These are phyloP conservation scores for Chlorociboria aeruginascens DNA, from an alignment of 495 filamentous ascomycete species.

Conservation along the genomic window DNA sequence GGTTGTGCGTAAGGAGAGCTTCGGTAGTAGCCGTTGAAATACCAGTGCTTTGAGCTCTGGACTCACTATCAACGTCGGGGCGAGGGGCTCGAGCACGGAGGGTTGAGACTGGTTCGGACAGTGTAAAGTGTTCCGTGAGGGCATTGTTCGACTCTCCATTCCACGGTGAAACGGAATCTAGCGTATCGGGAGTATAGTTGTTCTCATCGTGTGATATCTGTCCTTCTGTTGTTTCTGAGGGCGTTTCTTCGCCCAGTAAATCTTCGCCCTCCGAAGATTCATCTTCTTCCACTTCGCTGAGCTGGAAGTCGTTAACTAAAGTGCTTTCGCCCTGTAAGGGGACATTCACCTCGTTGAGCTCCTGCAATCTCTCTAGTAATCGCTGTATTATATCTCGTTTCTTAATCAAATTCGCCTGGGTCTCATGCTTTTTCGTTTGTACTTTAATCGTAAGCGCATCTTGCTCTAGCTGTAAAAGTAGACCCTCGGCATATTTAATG, in stretches of 20 bases:
- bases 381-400: slow-evolving; percentile 48
- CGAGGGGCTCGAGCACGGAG: slow-evolving; percentile 14
- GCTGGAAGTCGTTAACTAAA: slow-evolving; percentile 1
- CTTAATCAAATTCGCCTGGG: slow-evolving; percentile 51
- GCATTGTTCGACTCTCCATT: too few relatives aligned
- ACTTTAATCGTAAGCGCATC: slow-evolving; percentile 53
- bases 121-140: not conserved
- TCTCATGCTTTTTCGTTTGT: slow-evolving; percentile 48
- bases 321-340: not conserved
- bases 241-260: slow-evolving; percentile 32
- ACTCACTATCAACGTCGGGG: not conserved
- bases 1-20: slow-evolving; percentile 57
- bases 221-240: slow-evolving; percentile 16
- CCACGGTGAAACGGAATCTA: too few relatives aligned
- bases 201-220: slow-evolving; percentile 8
- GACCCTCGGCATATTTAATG: slow-evolving; percentile 63
- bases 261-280: slow-evolving; percentile 39
- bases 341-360: slow-evolving; percentile 43
- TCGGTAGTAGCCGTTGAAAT: slow-evolving; percentile 37
- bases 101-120: slow-evolving; percentile 13
- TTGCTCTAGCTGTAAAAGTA: slow-evolving; percentile 69
- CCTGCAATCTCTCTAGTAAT: slow-evolving; percentile 48
- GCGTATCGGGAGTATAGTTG: not conserved
- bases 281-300: slow-evolving; percentile 18
- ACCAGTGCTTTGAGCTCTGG: slow-evolving; percentile 12